Base-by-base conservation (phyloP, 495 filamentous ascomycete species). In the Neurospora tetrasperma region DNA sequence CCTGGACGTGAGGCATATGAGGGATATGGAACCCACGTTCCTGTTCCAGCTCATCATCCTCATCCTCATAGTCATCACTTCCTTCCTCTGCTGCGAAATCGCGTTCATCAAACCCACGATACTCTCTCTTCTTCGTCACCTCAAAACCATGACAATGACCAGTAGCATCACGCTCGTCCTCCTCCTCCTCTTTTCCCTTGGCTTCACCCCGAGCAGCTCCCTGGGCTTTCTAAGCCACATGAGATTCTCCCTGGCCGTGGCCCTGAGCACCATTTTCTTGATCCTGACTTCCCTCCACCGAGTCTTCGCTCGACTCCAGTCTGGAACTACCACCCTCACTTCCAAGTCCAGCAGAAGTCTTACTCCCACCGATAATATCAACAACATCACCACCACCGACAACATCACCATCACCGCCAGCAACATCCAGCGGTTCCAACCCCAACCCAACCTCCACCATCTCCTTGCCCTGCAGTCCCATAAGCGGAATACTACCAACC, bases 401-500 rank as follows among this genome's bases (percentile, higher is more conserved):
- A 40, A 40, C 39, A 3, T 5, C 10, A 14, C 12, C 12, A 35
- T 11, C 44, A 48, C 8, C 20, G 7, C 12, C 12, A 35, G 11
- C 54, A 31, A 27, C 54, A 27, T 62, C 54, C 54, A 59, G 31
- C 10, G 48, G 48, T 1, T 59, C 5, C 23, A 66, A 66, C 14
- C 54, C 54, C 27, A 31, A 0, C 12, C 54, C 54, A 3, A 9
- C 27, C 54, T 66, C 54, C 54, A 38, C 54, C 54, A 62, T 31
- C 27, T 62, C 27, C 54, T 62, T 62, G 6, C 54, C 54, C 14
- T 66, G 12, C 54, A 16, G 5, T 16, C 54, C 54, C 54, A 66
- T 66, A 66, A 66, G 54, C 54, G 54, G 54, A 66, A 66, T 66
- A 66, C 54, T 66, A 66, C 54, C 54, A 66, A 66, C 54, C 27